Percentiles rank a stretch among this genome's conserved stretches.
Evolutionary conservation across 78 protist species (phyloP).

Genomic region (Cavenderia fasciculata): DNA sequence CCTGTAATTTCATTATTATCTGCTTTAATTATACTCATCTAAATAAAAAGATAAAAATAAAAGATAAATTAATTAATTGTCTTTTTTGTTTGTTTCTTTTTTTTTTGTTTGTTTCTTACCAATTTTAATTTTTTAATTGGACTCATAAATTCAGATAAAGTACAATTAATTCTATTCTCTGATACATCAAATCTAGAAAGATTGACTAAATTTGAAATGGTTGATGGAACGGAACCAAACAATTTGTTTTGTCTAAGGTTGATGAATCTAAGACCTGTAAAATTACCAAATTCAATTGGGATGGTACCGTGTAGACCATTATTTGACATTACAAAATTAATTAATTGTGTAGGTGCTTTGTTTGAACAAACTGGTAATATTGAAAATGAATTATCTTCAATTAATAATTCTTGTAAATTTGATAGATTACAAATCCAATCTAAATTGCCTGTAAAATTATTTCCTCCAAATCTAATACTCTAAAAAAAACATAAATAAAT

Average conservation of each 20-base stretch:
- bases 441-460: constrained; percentile 12
- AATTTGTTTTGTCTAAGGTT: constrained; percentile 35
- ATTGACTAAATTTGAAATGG: constrained; percentile 4
- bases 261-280: constrained; percentile 7
- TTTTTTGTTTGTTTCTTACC: too few relatives aligned
- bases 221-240: constrained; percentile 14
- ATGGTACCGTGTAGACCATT: background rate
- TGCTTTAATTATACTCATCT: constrained; percentile 47
- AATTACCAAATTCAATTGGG: constrained; percentile 28
- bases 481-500: background rate
- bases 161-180: constrained; percentile 45
- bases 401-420: background rate
- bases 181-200: constrained; percentile 40
- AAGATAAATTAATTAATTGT: background rate
- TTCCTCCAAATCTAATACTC: constrained; percentile 42
- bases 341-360: background rate
- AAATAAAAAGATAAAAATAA: background rate
- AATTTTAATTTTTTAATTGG: constrained; percentile 24
- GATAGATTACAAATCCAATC: constrained; percentile 33
- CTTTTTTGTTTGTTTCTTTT: background rate
- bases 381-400: constrained; percentile 14
- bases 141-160: constrained; percentile 33
- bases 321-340: background rate
- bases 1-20: constrained; percentile 51
- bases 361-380: constrained; percentile 21